Evolutionary conservation across 306 rosid genomes (phyloP), one percentile per base, ranked within the genome.

Genomic region (Crataegus laevigata): DNA sequence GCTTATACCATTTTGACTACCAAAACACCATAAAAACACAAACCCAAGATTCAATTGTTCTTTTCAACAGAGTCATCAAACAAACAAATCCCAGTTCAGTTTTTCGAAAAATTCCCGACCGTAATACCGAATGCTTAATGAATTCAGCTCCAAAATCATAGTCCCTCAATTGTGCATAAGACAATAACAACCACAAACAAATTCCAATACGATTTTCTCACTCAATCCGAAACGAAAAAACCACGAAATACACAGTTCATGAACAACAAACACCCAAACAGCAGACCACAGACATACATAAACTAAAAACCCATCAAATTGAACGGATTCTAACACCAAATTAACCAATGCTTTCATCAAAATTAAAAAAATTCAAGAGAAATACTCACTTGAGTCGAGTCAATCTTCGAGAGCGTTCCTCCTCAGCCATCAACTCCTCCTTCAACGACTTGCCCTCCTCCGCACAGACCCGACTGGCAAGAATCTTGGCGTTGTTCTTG

Each of bases 401-500:
- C 57, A 94, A 93, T 79, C 97, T 85, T 24, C 60, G 47, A 60
- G 85, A 78, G 76, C 94, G 94, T 73, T 94, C 94, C n/a, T 87
- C 97, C 30, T 90, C 91, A 1, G 97, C 96, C 83, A 91, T 77
- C 80, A 90, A 66, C 75, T 82, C 85, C 62, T 59, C 55, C 61
- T 79, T 72, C 54, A 93, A 75, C 8, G 83, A 83, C 71, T 73
- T 75, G 0, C 88, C 92, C 75, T 88, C 94, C 24, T 82, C 80
- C 12, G 85, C 79, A n/a, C 73, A 25, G 60, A 79, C 78, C 51
- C 91, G 85, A 28, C 81, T 81, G 19, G 91, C 85, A 58, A 94
- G 90, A 57, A 94, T 87, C 75, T 84, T 91, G n/a, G 97, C 82
- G 74, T 88, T 94, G 82, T 87, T 86, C 73, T 85, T 90, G 13